Base-by-base conservation (phyloP, 257 asterid species). In the Thymus mandschuricus region DNA sequence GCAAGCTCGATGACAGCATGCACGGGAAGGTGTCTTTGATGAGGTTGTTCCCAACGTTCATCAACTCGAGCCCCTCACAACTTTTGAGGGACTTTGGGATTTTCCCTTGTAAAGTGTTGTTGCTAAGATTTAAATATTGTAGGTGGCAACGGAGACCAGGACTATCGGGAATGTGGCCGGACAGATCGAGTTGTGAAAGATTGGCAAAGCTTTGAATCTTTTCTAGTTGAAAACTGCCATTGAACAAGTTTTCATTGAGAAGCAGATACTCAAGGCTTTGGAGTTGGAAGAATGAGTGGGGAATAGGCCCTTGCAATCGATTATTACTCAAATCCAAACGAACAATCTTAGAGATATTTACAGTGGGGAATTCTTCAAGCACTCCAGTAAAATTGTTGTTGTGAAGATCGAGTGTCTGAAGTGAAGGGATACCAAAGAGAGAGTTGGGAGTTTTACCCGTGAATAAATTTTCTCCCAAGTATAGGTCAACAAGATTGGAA, bases 361-460 rank as follows among this genome's bases (percentile, higher is more conserved):
- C 21, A 33, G 38, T 38, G 5, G 40, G 56, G n/a, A 75, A n/a
- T 35, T 3, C 40, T 3, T 35, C 40, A 35, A 35, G 0, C 5
- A 1, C 5, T 41, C 68, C 81, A 9, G 1, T 65, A 54, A 85
- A 76, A 28, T 82, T 82, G 68, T 70, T 1, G 2, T 59, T 27
- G n/a, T n/a, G n/a, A 34, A 85, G 86, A 2, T 0, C 0, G 46
- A 85, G 64, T 29, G 0, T 3, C 35, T 12, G 29, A 2, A 85
- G 74, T 38, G 79, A 76, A 55, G 86, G 78, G 33, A 80, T 77
- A 11, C 33, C 51, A 51, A 80, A 56, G 8, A 82, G 60, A 51
- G 63, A 66, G 27, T 52, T 52, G 7, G 10, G 1, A 4, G n/a
- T n/a, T n/a, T n/a, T n/a, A n/a, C n/a, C n/a, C n/a, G n/a, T n/a